Base-by-base conservation (phyloP, 169 alveolate genomes). In the Eimeria tenella region DNA sequence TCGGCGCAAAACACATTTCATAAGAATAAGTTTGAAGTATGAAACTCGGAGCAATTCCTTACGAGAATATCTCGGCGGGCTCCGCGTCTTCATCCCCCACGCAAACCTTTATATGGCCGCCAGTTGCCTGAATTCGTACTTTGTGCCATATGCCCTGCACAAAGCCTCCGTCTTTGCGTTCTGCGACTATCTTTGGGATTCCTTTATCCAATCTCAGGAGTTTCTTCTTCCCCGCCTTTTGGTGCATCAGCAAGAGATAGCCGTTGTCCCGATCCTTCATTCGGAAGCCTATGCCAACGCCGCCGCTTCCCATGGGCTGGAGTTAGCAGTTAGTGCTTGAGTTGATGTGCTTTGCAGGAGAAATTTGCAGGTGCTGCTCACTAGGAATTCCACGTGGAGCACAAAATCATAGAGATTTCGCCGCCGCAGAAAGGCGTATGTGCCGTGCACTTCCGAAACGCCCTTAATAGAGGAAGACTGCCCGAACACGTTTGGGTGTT, bases 211-310 rank as follows among this genome's bases (percentile, higher is more conserved):
- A 96, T 79, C 96, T 96, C 58, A 97, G 53, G 86, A 98, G 94
- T 93, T 97, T 97, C 86, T 97, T 96, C 74, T 91, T 94, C 53
- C 97, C 97, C 62, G 94, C 96, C 62, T 94, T 68, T 83, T 97
- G 97, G 60, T 97, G 96, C 96, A 98, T 87, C 73, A 88, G 96
- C 68, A 98, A 97, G 93, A 98, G 95, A 93, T 96, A 98, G 90
- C 96, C 96, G 95, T 97, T 98, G 68, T 97, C 97, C 25, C 95
- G 95, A 74, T 97, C 99, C 77, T 97, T 96, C 65, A 97, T 98
- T 87, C 98, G 91, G 92, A 98, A 98, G 58, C 97, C 98, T 11
- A 98, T 86, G 17, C 99, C 99, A 21, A 96, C 86, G 60, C 97
- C 94, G 9, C 99, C 99, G 25, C 96, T 96, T 73, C 96, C 96